Percentiles rank a stretch among this genome's conserved stretches.
Conservation (phyloP, 495 filamentous ascomycete species). For the Xylaria nigripes region DNA sequence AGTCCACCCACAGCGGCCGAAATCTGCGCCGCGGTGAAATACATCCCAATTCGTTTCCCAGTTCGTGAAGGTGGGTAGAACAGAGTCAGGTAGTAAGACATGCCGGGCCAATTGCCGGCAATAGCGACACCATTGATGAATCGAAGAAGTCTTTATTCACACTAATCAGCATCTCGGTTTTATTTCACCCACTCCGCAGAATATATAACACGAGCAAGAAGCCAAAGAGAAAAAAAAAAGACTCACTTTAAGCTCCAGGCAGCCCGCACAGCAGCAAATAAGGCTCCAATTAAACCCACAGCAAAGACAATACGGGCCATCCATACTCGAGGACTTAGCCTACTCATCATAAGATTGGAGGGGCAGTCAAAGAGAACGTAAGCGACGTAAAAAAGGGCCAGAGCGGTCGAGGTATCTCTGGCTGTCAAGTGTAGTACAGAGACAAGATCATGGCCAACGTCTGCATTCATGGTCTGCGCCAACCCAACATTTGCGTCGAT, state of each 20-base stretch:
- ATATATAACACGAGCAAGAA: background rate
- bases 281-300: slow-evolving; percentile 74
- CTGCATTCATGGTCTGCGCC: slow-evolving; percentile 80
- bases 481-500: slow-evolving; percentile 86
- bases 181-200: too few relatives aligned
- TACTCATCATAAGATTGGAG: slow-evolving; percentile 83
- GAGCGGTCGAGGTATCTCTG: slow-evolving; percentile 69
- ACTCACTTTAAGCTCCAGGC: slow-evolving; percentile 81
- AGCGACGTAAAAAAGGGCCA: slow-evolving; percentile 84
- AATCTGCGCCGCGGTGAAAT: slow-evolving; percentile 83
- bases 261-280: slow-evolving; percentile 69
- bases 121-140: slow-evolving; percentile 80
- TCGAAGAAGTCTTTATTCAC: slow-evolving; percentile 54
- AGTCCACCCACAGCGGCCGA: slow-evolving; percentile 85
- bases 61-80: slow-evolving; percentile 85
- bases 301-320: slow-evolving; percentile 88
- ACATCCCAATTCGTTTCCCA: slow-evolving; percentile 80
- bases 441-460: slow-evolving; percentile 57
- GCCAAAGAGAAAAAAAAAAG: background rate
- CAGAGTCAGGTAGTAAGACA: slow-evolving; percentile 86
- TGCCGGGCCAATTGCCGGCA: slow-evolving; percentile 91
- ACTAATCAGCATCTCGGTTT: background rate
- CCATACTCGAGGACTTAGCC: slow-evolving; percentile 77
- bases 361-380: slow-evolving; percentile 87
- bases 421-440: slow-evolving; percentile 56